Conservation (phyloP, 1,284 basidiomycete genomes). For the Chalciporus piperatoides region DNA sequence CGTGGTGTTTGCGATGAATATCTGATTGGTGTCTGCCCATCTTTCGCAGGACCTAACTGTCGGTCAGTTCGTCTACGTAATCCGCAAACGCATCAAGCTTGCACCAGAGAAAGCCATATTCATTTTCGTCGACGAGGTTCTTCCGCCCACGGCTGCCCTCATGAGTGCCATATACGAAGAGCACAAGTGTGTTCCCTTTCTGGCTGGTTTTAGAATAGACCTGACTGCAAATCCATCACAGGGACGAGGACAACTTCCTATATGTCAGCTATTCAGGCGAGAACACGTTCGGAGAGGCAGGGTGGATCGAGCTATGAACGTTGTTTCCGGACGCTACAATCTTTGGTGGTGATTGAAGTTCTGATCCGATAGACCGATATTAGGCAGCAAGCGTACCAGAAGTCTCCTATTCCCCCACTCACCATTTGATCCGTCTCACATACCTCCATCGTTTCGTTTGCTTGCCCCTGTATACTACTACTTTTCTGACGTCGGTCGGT, state of each 20-base stretch:
- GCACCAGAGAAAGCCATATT: slow-evolving; percentile 99
- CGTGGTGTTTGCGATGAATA: slow-evolving; percentile 12
- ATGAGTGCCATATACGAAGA: slow-evolving; percentile 99
- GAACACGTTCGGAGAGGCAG: slow-evolving; percentile 83
- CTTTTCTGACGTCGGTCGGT: slow-evolving; percentile 10
- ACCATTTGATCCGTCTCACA: slow-evolving; percentile 19
- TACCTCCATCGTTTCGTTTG: slow-evolving; percentile 24
- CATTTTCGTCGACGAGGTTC: slow-evolving; percentile 98
- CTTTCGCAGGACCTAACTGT: slow-evolving; percentile 86
- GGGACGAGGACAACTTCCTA: slow-evolving; percentile 95
- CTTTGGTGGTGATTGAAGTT: slow-evolving; percentile 23
- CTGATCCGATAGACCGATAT: slow-evolving; percentile 26
- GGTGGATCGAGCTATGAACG: slow-evolving; percentile 46
- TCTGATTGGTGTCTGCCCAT: slow-evolving; percentile 18
- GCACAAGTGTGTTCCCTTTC: slow-evolving; percentile 82
- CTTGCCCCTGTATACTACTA: slow-evolving; percentile 28
- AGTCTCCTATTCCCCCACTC: slow-evolving; percentile 5
- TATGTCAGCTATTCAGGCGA: slow-evolving; percentile 97
- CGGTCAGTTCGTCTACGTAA: slow-evolving; percentile 99
- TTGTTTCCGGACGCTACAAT: slow-evolving; percentile 20
- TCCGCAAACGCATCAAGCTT: slow-evolving; percentile 99
- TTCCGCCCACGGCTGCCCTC: slow-evolving; percentile 95
- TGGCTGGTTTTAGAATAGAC: slow-evolving; percentile 1
- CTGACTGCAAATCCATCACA: slow-evolving; percentile 34
- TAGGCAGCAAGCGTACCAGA: slow-evolving; percentile 26